Percentiles rank a stretch among this genome's conserved stretches.
These are phyloP conservation scores for Floccularia luteovirens DNA, from an alignment of 768 basidiomycete genomes.

Conservation along the genomic window DNA sequence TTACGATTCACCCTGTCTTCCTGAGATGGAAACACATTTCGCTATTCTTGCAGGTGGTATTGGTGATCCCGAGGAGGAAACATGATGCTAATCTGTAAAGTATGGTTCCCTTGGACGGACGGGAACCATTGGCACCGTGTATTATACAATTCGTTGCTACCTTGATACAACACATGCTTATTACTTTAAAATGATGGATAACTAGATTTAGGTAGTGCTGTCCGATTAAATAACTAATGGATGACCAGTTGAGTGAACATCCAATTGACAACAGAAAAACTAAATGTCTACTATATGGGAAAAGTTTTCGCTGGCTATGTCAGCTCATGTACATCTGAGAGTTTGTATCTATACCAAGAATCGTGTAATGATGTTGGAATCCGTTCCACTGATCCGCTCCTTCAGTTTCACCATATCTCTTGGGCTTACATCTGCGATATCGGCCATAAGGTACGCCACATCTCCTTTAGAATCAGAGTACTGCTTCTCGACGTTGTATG, in stretches of 20 bases:
- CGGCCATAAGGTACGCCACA: slow-evolving; percentile 92
- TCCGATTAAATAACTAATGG: slow-evolving; percentile 45
- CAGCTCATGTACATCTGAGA: neutral
- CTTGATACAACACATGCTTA: neutral
- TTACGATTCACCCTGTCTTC: slow-evolving; percentile 95
- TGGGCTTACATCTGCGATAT: slow-evolving; percentile 86
- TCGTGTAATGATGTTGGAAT: slow-evolving; percentile 85
- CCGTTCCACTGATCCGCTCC: slow-evolving; percentile 70
- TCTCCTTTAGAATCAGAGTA: slow-evolving; percentile 97
- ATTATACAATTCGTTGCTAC: too few relatives aligned
- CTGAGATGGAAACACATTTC: slow-evolving; percentile 94
- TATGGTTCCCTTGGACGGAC: neutral
- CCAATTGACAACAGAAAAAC: slow-evolving; percentile 14
- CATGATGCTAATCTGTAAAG: slow-evolving; percentile 31
- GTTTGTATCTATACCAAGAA: slow-evolving; percentile 56
- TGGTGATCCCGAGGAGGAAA: slow-evolving; percentile 89
- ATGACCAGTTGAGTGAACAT: slow-evolving; percentile 28
- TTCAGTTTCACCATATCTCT: slow-evolving; percentile 72
- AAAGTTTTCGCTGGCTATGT: neutral
- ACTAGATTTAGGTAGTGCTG: slow-evolving; percentile 11
- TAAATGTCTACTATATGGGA: slow-evolving; percentile 12
- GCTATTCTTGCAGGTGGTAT: slow-evolving; percentile 90
- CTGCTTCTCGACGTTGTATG: slow-evolving; percentile 99
- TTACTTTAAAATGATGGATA: slow-evolving; percentile 9
- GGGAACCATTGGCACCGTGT: slow-evolving; percentile 8